Percentiles rank a stretch among this genome's conserved stretches.
Conservation (phyloP, 768 basidiomycete genomes). For the Paxillus ammoniavirescens region DNA sequence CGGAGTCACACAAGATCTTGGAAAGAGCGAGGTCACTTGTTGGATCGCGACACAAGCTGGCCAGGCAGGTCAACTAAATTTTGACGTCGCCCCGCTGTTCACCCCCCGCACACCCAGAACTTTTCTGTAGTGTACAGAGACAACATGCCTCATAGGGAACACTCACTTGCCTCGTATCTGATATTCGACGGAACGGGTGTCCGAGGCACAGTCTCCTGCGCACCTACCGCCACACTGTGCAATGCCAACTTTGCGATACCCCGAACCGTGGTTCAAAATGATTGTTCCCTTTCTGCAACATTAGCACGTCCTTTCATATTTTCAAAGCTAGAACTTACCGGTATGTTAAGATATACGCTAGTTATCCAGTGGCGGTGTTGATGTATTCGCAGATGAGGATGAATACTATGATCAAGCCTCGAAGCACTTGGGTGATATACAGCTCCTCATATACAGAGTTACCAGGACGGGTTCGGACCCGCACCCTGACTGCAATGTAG, state of each 20-base stretch:
- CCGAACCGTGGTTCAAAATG: constrained; percentile 7
- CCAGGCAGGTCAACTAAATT: constrained; percentile 19
- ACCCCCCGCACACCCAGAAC: constrained; percentile 10
- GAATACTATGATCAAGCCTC: constrained; percentile 17
- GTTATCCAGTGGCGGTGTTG: not conserved
- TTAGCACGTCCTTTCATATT: constrained; percentile 23
- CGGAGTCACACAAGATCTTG: constrained; percentile 16
- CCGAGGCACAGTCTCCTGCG: constrained; percentile 5
- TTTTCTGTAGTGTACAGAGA: constrained; percentile 28
- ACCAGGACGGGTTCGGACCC: rapidly evolving
- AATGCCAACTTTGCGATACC: not conserved
- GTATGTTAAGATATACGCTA: constrained; percentile 13
- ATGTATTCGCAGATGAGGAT: constrained; percentile 25
- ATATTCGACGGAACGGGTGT: constrained; percentile 19
- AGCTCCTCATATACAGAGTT: constrained; percentile 8
- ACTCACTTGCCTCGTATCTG: constrained; percentile 5
- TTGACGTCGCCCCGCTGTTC: not conserved
- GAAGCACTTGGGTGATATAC: constrained; percentile 21
- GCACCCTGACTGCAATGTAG: not conserved
- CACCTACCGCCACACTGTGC: not conserved
- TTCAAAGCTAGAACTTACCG: constrained; percentile 27
- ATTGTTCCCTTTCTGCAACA: constrained; percentile 10
- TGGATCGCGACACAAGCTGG: constrained; percentile 27
- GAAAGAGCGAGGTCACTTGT: constrained; percentile 21
- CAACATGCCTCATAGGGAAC: not conserved